Conservation (phyloP, 2,329 filamentous ascomycete species). For the Aspergillus flavus region DNA sequence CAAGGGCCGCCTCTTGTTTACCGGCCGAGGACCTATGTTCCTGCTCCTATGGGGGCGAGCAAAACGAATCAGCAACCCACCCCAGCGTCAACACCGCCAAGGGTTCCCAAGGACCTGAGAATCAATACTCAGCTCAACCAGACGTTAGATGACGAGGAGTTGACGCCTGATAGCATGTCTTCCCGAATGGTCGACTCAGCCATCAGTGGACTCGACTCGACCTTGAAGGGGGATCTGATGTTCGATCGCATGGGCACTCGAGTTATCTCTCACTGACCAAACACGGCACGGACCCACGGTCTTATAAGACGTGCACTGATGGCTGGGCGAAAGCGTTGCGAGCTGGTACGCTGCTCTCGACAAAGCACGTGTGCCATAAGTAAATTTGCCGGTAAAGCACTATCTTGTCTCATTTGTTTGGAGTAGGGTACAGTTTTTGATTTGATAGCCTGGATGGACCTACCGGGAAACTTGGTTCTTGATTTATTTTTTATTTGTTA, state of each 20-base stretch:
- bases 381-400: background rate
- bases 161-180: slow-evolving; percentile 53
- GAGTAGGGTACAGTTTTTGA: slow-evolving; percentile 1
- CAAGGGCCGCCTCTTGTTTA: slow-evolving; percentile 48
- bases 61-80: slow-evolving; percentile 29
- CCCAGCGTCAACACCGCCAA: slow-evolving; percentile 31
- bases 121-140: slow-evolving; percentile 48
- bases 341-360: background rate
- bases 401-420: slow-evolving; percentile 1
- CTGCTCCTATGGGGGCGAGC: slow-evolving; percentile 30
- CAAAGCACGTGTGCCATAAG: background rate
- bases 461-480: background rate
- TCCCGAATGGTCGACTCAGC: slow-evolving; percentile 50
- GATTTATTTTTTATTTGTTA: too few species aligned
- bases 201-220: slow-evolving; percentile 44
- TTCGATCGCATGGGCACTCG: slow-evolving; percentile 49
- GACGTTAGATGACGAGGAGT: slow-evolving; percentile 44
- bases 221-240: slow-evolving; percentile 43
- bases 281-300: background rate
- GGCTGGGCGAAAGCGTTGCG: background rate
- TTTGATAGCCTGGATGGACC: slow-evolving; percentile 3
- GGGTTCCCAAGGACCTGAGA: slow-evolving; percentile 44
- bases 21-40: slow-evolving; percentile 39
- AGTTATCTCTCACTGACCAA: slow-evolving; percentile 30
- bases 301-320: slow-evolving; percentile 4